A percentile compares a stretch with the other conserved stretches of the same genome.
Evolutionary conservation across 768 basidiomycete genomes (phyloP).

Genomic region (Rhodotorula taiwanensis): DNA sequence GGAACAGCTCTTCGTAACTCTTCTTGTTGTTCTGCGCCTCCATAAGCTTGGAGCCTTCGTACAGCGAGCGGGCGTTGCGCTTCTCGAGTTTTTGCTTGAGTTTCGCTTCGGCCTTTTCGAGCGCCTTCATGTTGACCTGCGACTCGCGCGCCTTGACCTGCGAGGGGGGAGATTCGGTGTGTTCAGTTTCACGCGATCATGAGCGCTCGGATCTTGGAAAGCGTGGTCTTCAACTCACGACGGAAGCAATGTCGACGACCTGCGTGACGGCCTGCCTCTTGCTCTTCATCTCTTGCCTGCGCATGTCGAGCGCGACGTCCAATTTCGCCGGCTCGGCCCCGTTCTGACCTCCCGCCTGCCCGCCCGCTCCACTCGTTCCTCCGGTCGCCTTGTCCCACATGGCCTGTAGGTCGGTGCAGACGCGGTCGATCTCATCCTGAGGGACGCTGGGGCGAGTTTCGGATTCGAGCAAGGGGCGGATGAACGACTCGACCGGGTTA

Average conservation of each 20-base stretch:
- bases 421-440: slow-evolving; percentile 19
- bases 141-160: slow-evolving; percentile 71
- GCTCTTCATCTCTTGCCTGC: slow-evolving; percentile 27
- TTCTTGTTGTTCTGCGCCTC: slow-evolving; percentile 90
- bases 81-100: slow-evolving; percentile 98
- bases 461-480: slow-evolving; percentile 33
- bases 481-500: slow-evolving; percentile 25
- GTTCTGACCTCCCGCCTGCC: neutral
- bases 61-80: slow-evolving; percentile 77
- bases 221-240: too few relatives aligned
- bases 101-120: slow-evolving; percentile 95
- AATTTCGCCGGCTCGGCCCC: slow-evolving; percentile 22
- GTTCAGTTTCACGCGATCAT: neutral
- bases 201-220: neutral
- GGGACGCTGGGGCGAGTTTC: slow-evolving; percentile 18
- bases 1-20: slow-evolving; percentile 97
- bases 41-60: slow-evolving; percentile 91
- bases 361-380: neutral
- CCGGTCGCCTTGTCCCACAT: slow-evolving; percentile 30
- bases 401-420: slow-evolving; percentile 21
- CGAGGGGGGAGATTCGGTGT: neutral
- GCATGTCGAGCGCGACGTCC: slow-evolving; percentile 35
- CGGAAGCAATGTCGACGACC: slow-evolving; percentile 36
- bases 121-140: slow-evolving; percentile 86
- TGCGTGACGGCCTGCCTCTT: slow-evolving; percentile 29